phyloP scores from a whole-genome alignment of 495 filamentous ascomycete genomes.

The Aspergillus hancockii region DNA sequence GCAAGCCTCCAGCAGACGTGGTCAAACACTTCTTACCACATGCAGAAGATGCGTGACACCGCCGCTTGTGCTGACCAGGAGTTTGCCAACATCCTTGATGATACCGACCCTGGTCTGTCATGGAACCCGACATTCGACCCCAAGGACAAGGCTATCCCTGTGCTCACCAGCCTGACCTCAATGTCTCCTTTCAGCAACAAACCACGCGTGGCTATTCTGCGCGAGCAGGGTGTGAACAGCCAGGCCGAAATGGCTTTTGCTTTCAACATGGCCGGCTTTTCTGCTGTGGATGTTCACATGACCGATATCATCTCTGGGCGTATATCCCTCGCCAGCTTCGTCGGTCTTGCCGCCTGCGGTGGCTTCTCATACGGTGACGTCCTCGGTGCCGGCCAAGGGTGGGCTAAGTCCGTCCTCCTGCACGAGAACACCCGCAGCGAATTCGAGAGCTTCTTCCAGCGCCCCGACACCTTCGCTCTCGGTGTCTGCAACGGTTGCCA shows the following conservation, averaged over 20 bases:
- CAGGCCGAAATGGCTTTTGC: slow-evolving; percentile 97
- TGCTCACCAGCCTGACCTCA: slow-evolving; percentile 63
- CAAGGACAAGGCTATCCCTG: slow-evolving; percentile 69
- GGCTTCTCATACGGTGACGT: slow-evolving; percentile 98
- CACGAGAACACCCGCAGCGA: slow-evolving; percentile 74
- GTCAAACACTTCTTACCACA: slow-evolving; percentile 82
- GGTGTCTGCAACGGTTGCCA: slow-evolving; percentile 99
- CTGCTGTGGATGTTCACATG: slow-evolving; percentile 95
- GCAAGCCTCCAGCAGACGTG: slow-evolving; percentile 82
- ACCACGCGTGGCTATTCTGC: slow-evolving; percentile 88
- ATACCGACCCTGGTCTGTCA: slow-evolving; percentile 76
- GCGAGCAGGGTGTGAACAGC: slow-evolving; percentile 94
- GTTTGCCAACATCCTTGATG: slow-evolving; percentile 73
- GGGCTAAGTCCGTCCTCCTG: slow-evolving; percentile 92
- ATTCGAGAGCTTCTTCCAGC: slow-evolving; percentile 84
- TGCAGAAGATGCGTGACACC: slow-evolving; percentile 91
- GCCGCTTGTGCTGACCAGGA: slow-evolving; percentile 85
- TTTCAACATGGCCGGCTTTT: slow-evolving; percentile 88
- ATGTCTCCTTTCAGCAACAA: slow-evolving; percentile 65
- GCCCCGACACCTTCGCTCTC: slow-evolving; percentile 86
- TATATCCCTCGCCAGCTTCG: slow-evolving; percentile 75
- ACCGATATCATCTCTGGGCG: slow-evolving; percentile 81
- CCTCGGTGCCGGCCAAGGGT: slow-evolving; percentile 90
- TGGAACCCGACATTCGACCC: slow-evolving; percentile 86
- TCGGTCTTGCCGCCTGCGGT: slow-evolving; percentile 89